phyloP scores from a whole-genome alignment of 2,329 filamentous ascomycete species.

The Fusarium concolor region DNA sequence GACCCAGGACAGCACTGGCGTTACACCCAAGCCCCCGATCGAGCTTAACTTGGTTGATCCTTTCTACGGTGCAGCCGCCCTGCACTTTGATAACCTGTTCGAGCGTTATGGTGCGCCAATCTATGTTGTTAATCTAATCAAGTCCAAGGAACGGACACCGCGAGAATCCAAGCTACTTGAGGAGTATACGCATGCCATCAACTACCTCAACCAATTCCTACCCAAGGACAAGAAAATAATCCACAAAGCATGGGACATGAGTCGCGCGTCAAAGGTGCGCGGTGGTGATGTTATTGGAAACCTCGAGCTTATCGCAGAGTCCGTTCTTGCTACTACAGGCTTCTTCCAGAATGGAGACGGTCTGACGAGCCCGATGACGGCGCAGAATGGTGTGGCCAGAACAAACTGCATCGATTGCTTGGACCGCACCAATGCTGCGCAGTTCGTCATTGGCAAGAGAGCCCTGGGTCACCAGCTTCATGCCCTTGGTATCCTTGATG shows the following conservation, averaged over 20 bases:
- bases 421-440: slow-evolving; percentile 95
- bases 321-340: slow-evolving; percentile 84
- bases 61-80: slow-evolving; percentile 90
- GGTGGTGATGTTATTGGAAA: slow-evolving; percentile 95
- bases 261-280: slow-evolving; percentile 88
- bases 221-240: slow-evolving; percentile 86
- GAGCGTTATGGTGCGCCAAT: slow-evolving; percentile 92
- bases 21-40: slow-evolving; percentile 96
- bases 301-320: slow-evolving; percentile 88
- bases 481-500: slow-evolving; percentile 86
- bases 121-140: slow-evolving; percentile 92
- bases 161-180: slow-evolving; percentile 90
- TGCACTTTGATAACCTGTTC: slow-evolving; percentile 96
- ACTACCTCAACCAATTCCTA: slow-evolving; percentile 94
- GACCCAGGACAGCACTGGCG: slow-evolving; percentile 95
- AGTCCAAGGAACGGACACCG: slow-evolving; percentile 86
- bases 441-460: slow-evolving; percentile 96
- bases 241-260: slow-evolving; percentile 99
- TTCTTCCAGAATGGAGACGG: slow-evolving; percentile 95
- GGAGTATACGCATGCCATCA: slow-evolving; percentile 88
- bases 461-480: slow-evolving; percentile 93
- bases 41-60: slow-evolving; percentile 95
- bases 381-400: slow-evolving; percentile 92
- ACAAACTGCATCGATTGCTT: slow-evolving; percentile 99
- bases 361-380: slow-evolving; percentile 68